Evolutionary conservation across 192 early-diverging fungal species (phyloP), one percentile per base, ranked within the genome.

Genomic region (Lobosporangium transversale): DNA sequence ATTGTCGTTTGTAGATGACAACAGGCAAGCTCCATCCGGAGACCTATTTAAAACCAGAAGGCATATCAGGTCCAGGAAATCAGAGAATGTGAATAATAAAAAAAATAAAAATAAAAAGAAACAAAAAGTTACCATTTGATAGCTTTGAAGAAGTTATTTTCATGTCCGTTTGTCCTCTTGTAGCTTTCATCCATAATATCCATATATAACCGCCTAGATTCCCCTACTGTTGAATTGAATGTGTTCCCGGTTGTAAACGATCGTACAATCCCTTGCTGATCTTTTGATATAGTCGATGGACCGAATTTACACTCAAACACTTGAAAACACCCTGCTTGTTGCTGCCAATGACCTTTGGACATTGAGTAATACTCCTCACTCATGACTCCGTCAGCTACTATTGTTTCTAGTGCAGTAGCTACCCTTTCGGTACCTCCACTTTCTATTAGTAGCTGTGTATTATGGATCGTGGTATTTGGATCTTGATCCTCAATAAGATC

Each of bases 1-100:
- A 66, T 87, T 84, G 63, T 92, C 90, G 63, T 88, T 89, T 4
- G 86, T 86, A 43, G 87, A 88, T 1, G 85, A 81, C 31, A 92
- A 58, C 0, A 91, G 37, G 58, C 86, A 90, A 1, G 83, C 61
- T 40, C 90, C 90, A 66, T 92, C 90, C 4, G 90, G 90, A 10
- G 89, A 89, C 89, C 89, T 90, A 70, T 42, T 23, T n/a, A 23
- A 35, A 21, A 30, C 35, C 3, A 4, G 15, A 18, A 42, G 35
- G n/a, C 37, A 40, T 40, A 15, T 42, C 15, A 15, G 15, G 37
- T 42, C 37, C 37, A 15, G 7, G 7, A 11, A 42, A 42, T 11
- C 7, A 42, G 15, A 42, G 15, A 15, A 42, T 42, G 9, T n/a
- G 11, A 48, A 6, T n/a, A 48, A 18, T 6, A 6, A 49, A 15